phyloP scores from a whole-genome alignment of 768 basidiomycete species.

The Mrakia blollopis region DNA sequence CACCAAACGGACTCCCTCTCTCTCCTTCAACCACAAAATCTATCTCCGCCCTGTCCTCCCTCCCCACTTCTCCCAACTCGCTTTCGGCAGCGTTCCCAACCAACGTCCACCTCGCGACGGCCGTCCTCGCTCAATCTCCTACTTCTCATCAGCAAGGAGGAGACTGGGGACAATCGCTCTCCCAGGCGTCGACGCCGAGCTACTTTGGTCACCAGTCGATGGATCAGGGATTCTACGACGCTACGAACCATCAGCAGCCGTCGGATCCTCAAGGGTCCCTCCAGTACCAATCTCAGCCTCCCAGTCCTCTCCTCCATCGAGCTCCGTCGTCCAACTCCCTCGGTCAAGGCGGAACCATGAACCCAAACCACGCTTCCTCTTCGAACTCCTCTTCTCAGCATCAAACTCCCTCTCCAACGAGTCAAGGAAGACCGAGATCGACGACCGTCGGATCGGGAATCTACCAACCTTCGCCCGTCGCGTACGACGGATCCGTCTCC shows the following conservation, averaged over 20 bases:
- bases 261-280: not conserved
- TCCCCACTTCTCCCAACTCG: slow-evolving; percentile 10
- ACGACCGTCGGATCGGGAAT: slow-evolving; percentile 7
- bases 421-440: not conserved
- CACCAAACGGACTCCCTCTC: not conserved
- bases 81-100: slow-evolving; percentile 10
- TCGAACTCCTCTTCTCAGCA: not conserved
- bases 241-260: not conserved
- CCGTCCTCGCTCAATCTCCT: slow-evolving; percentile 1
- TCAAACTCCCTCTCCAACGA: slow-evolving; percentile 18
- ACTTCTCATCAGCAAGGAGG: not conserved
- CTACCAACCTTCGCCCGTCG: not conserved
- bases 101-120: not conserved
- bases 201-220: not conserved
- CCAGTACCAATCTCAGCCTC: not conserved
- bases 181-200: not conserved
- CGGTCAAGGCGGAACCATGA: slow-evolving; percentile 18
- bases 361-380: slow-evolving; percentile 19
- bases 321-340: not conserved
- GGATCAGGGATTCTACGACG: slow-evolving; percentile 3
- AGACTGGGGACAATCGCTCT: not conserved
- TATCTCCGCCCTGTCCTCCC: slow-evolving; percentile 5
- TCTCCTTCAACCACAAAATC: slow-evolving; percentile 12
- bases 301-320: slow-evolving; percentile 3
- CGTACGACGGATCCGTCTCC: not conserved